Conservation (phyloP, 768 basidiomycete genomes). For the Kwoniella pini region DNA sequence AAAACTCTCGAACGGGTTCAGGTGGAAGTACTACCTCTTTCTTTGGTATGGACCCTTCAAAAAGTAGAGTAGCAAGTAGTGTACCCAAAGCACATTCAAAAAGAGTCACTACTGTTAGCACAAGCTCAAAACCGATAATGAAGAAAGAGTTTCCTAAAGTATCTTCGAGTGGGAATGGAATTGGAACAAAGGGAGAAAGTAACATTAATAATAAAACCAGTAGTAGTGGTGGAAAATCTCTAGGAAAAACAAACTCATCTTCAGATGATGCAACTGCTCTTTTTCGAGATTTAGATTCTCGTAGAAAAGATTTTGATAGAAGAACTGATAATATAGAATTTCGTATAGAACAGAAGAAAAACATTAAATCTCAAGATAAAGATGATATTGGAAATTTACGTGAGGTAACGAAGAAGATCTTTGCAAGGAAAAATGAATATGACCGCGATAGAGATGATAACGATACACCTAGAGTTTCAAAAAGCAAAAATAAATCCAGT, state of each 20-base stretch:
- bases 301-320: neutral
- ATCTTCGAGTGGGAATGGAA: no score
- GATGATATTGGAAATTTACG: no score
- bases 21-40: neutral
- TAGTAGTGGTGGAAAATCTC: no score
- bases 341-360: neutral
- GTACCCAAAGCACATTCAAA: neutral
- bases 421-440: no score
- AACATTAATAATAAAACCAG: no score
- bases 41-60: neutral
- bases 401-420: no score
- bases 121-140: neutral
- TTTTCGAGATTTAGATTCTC: neutral
- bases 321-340: neutral
- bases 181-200: no score
- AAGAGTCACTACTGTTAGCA: neutral
- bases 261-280: neutral
- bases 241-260: neutral
- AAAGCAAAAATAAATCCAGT: no score
- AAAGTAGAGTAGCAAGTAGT: neutral
- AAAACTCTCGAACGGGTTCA: no score
- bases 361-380: neutral
- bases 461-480: no score
- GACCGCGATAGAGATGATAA: no score
- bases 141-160: no score